Base-by-base conservation (phyloP, 1,139 yeast species). In the Wickerhamomyces sp. region DNA sequence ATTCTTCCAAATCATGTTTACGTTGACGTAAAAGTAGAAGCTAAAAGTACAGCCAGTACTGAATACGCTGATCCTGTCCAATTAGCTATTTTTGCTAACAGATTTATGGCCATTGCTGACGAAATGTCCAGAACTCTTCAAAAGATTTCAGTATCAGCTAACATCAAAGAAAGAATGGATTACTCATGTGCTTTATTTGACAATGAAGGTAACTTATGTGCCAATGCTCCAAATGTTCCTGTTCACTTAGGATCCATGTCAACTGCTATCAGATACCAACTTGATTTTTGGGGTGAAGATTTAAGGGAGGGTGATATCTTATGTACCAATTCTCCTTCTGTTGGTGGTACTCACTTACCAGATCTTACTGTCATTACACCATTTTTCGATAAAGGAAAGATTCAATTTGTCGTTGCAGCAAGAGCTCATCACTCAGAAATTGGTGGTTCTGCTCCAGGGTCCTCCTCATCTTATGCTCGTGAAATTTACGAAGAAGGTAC, bases 361-460 rank as follows among this genome's bases (percentile, higher is more conserved):
- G 92, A 84, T 53, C 80, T 84, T 36, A 84, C 94, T 0, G 88
- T 88, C 5, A 81, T 85, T 13, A 81, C 89, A 9, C 83, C 83
- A 3, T 81, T 76, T 1, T 70, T 72, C 44, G 64, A 72, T 33
- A 58, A 60, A 32, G 65, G 64, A 8, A 59, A 59, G 22, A 70
- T 78, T 30, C 71, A 74, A 31, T 79, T 80, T 48, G 77, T 75
- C 62, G 79, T 76, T 24, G 86, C 86, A 1, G 69, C 83, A 4
- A 63, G 86, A 33, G 86, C 84, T 9, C 86, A 79, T 53, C 85
- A 79, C 52, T 75, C 84, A 5, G 86, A 79, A 52, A 78, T 79
- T 51, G 86, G 86, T 29, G 85, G 86, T 26, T 63, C 76, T 36
- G 61, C 77, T 18, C 82, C 86, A 2, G 86, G 86, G 1, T 78